Evolutionary conservation across 164 flowering plant genomes (phyloP).

Genomic region (Chloranthus sessilifolius): DNA sequence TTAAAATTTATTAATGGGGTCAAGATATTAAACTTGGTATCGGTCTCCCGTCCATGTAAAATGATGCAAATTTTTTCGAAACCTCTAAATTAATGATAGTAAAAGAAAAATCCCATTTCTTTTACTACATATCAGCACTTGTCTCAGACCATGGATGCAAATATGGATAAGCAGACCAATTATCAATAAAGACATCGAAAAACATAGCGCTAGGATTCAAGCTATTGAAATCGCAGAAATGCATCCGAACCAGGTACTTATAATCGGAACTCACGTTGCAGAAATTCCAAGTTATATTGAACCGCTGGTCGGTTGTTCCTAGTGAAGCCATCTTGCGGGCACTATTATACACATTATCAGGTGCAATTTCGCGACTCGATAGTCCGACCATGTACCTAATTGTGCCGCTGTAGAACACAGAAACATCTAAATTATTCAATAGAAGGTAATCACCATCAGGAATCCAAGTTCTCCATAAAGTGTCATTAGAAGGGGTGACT

Average conservation of each 20-base stretch:
- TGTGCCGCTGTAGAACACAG: slow-evolving; percentile 25
- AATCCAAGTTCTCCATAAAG: slow-evolving; percentile 76
- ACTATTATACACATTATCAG: slow-evolving; percentile 61
- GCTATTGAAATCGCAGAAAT: slow-evolving; percentile 90
- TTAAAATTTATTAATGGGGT: too few species aligned
- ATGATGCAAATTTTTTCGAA: too few species aligned
- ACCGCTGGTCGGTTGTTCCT: slow-evolving; percentile 27
- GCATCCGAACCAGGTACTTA: slow-evolving; percentile 66
- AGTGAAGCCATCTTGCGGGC: slow-evolving; percentile 34
- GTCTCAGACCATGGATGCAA: too few species aligned
- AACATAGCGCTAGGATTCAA: too few species aligned
- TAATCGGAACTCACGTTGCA: slow-evolving; percentile 44
- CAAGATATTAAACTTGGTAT: too few species aligned
- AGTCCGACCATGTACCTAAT: slow-evolving; percentile 35
- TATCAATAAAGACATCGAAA: slow-evolving; percentile 66
- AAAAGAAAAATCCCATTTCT: too few species aligned
- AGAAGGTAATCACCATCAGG: slow-evolving; percentile 32
- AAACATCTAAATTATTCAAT: slow-evolving; percentile 3
- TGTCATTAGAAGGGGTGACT: slow-evolving; percentile 48
- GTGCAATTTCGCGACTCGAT: slow-evolving; percentile 52
- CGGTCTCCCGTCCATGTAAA: too few species aligned
- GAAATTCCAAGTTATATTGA: slow-evolving; percentile 68
- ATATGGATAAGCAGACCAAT: slow-evolving; percentile 32
- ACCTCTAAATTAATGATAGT: too few species aligned
- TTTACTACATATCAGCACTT: too few species aligned